Evolutionary conservation across 495 filamentous ascomycete species (phyloP).

Genomic region (Penicillium longicatenatum): DNA sequence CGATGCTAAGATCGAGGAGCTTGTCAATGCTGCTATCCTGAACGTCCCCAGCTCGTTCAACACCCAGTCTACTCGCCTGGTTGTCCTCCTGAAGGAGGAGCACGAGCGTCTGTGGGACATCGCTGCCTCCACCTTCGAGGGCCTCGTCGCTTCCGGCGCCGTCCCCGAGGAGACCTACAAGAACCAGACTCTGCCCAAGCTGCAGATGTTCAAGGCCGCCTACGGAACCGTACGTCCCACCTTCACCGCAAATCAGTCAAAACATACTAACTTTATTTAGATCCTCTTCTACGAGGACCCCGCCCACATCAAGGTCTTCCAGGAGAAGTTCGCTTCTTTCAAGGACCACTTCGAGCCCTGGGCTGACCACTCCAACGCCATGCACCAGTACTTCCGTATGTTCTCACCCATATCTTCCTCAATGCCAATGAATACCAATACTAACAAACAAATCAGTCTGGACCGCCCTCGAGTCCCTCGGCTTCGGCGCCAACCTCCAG

Average conservation of each 20-base stretch:
- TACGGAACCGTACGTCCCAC: slow-evolving; percentile 48
- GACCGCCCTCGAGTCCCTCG: slow-evolving; percentile 53
- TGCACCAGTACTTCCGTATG: slow-evolving; percentile 57
- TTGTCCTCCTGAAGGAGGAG: slow-evolving; percentile 49
- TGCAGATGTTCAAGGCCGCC: slow-evolving; percentile 45
- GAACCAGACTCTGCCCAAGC: slow-evolving; percentile 47
- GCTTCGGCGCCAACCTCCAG: slow-evolving; percentile 57
- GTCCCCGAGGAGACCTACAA: slow-evolving; percentile 45
- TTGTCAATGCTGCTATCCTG: slow-evolving; percentile 50
- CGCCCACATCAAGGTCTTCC: slow-evolving; percentile 39
- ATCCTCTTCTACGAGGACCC: slow-evolving; percentile 58
- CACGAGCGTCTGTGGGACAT: slow-evolving; percentile 56
- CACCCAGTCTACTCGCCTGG: slow-evolving; percentile 54
- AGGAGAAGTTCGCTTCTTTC: slow-evolving; percentile 48
- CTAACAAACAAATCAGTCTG: slow-evolving; percentile 38
- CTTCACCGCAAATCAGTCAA: neutral
- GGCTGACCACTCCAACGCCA: slow-evolving; percentile 56
- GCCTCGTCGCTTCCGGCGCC: slow-evolving; percentile 34
- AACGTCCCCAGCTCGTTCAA: slow-evolving; percentile 56
- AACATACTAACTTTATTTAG: slow-evolving; percentile 26
- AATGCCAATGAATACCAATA: neutral
- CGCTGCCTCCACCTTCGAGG: slow-evolving; percentile 39
- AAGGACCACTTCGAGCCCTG: slow-evolving; percentile 49
- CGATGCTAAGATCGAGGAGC: slow-evolving; percentile 51
- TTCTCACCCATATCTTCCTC: slow-evolving; percentile 1